Evolutionary conservation across 2,329 filamentous ascomycete genomes (phyloP).

Genomic region (Pseudogymnoascus sp.): DNA sequence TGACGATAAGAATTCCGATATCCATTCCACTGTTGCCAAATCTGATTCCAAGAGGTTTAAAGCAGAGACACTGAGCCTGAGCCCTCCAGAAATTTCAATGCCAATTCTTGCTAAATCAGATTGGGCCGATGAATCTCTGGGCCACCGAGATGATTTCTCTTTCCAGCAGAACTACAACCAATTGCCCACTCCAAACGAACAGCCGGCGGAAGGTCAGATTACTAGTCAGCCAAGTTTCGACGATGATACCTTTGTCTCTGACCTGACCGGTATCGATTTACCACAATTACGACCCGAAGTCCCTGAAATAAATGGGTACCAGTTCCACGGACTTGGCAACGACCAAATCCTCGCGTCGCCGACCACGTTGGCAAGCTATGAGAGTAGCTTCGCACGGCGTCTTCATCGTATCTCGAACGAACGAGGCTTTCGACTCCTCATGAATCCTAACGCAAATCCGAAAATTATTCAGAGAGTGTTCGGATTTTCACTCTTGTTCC

Average conservation of each 20-base stretch:
- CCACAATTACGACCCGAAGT: slow-evolving; percentile 25
- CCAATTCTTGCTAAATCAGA: neutral
- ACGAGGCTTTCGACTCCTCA: slow-evolving; percentile 51
- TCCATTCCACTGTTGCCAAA: neutral
- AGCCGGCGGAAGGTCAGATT: slow-evolving; percentile 33
- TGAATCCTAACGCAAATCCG: slow-evolving; percentile 40
- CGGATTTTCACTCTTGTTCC: slow-evolving; percentile 60
- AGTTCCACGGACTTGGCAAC: slow-evolving; percentile 18
- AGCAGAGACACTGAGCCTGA: neutral
- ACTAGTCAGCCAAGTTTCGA: slow-evolving; percentile 44
- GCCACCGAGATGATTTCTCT: neutral
- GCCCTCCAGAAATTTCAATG: neutral
- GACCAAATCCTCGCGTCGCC: slow-evolving; percentile 28
- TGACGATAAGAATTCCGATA: slow-evolving; percentile 10
- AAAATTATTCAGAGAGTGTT: slow-evolving; percentile 51
- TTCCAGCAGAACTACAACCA: neutral
- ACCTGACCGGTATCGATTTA: slow-evolving; percentile 24
- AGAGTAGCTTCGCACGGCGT: slow-evolving; percentile 61
- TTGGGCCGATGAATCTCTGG: neutral
- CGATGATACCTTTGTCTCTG: slow-evolving; percentile 47
- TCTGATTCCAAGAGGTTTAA: neutral
- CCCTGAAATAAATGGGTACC: slow-evolving; percentile 25
- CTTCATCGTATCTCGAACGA: slow-evolving; percentile 62
- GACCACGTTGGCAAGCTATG: slow-evolving; percentile 52
- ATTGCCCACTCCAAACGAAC: neutral